Conservation (phyloP, 2,329 filamentous ascomycete genomes). For the Magnaporthiopsis rhizophila region DNA sequence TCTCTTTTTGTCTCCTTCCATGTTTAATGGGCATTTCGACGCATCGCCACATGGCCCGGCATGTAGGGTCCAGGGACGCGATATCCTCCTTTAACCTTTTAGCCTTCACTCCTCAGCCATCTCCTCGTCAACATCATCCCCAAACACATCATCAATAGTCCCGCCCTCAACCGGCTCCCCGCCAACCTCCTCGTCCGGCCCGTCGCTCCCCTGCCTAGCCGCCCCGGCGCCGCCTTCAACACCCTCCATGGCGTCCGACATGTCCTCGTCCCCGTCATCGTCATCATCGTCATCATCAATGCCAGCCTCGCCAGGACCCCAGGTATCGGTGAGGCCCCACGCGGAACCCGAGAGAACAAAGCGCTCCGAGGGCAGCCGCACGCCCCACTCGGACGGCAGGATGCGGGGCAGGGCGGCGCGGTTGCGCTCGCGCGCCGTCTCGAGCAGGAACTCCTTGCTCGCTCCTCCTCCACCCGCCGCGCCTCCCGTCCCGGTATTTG, state of each 20-base stretch:
- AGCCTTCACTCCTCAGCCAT: slow-evolving; percentile 23
- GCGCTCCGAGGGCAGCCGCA: slow-evolving; percentile 57
- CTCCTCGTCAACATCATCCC: slow-evolving; percentile 27
- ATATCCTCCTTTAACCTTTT: not conserved
- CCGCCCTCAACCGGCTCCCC: slow-evolving; percentile 47
- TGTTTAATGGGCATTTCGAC: too few species aligned
- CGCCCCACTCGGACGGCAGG: slow-evolving; percentile 57
- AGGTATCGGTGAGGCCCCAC: slow-evolving; percentile 56
- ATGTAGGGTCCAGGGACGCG: too few species aligned
- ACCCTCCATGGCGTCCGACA: slow-evolving; percentile 41
- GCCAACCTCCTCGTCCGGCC: slow-evolving; percentile 46
- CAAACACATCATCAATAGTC: slow-evolving; percentile 40
- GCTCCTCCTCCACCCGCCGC: slow-evolving; percentile 39
- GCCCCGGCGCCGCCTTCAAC: slow-evolving; percentile 29
- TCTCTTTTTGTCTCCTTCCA: too few species aligned
- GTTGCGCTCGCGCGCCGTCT: slow-evolving; percentile 66
- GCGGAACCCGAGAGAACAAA: slow-evolving; percentile 59
- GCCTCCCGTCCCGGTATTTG: slow-evolving; percentile 15
- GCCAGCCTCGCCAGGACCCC: slow-evolving; percentile 35
- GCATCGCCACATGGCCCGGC: too few species aligned
- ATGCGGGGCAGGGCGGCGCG: slow-evolving; percentile 56
- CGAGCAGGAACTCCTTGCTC: slow-evolving; percentile 68
- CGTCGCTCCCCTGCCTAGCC: slow-evolving; percentile 27
- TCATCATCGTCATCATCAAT: slow-evolving; percentile 38
- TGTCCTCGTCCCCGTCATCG: slow-evolving; percentile 30